phyloP scores from a whole-genome alignment of 2,329 filamentous ascomycete species.

The Calonectria leucothoes region DNA sequence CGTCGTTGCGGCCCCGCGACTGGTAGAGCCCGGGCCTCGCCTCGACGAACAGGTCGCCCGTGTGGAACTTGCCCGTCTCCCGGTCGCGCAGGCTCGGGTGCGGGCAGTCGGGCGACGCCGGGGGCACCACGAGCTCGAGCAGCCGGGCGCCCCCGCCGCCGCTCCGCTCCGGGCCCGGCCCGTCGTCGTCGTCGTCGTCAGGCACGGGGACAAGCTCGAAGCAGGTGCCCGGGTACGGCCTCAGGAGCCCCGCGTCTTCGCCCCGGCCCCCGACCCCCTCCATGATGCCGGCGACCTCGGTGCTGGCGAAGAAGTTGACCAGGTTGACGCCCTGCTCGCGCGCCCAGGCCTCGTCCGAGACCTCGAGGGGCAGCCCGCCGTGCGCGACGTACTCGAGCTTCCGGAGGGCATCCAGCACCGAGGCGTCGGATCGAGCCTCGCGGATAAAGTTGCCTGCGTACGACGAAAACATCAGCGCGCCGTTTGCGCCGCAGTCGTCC shows the following conservation, averaged over 20 bases:
- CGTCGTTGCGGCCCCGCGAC: conserved; percentile 32
- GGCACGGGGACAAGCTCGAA: conserved; percentile 24
- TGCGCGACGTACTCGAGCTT: conserved; percentile 12
- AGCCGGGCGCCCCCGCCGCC: background rate
- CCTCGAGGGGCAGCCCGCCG: conserved; percentile 14
- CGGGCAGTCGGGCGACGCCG: conserved; percentile 31
- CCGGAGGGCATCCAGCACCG: conserved; percentile 17
- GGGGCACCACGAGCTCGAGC: conserved; percentile 23
- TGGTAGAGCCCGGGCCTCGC: conserved; percentile 31
- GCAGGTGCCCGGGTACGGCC: background rate
- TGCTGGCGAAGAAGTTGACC: conserved; percentile 27
- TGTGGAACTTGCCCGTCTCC: conserved; percentile 37
- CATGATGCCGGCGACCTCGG: conserved; percentile 23
- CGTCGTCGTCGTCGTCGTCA: too few relatives aligned
- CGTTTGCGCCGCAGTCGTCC: conserved; percentile 3
- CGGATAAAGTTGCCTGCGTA: conserved; percentile 20
- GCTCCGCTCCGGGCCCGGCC: background rate
- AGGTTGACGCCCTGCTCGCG: conserved; percentile 16
- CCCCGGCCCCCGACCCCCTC: background rate
- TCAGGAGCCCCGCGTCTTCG: background rate
- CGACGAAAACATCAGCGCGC: background rate
- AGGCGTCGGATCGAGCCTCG: conserved; percentile 22
- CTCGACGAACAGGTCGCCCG: conserved; percentile 39
- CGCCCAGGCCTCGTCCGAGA: conserved; percentile 25
- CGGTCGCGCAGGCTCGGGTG: background rate